phyloP scores from a whole-genome alignment of 2,329 filamentous ascomycete genomes.

The Neocucurbitaria cava region DNA sequence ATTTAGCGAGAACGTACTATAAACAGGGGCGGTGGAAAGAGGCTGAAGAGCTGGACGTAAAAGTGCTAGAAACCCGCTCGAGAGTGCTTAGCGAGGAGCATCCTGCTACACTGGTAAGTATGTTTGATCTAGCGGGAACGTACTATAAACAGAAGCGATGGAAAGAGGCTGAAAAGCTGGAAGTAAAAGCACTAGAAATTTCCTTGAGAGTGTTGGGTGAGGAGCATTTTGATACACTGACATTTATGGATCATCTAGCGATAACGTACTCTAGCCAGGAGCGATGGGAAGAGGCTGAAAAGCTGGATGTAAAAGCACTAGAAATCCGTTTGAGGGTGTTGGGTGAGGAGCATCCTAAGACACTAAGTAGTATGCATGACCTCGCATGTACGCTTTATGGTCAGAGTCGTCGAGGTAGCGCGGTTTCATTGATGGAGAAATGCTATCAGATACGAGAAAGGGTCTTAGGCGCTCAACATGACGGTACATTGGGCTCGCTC shows the following conservation, averaged over 20 bases:
- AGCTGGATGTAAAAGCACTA: not conserved
- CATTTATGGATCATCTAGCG: not conserved
- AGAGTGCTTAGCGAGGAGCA: conserved; percentile 3
- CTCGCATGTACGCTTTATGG: not conserved
- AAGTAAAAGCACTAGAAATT: not conserved
- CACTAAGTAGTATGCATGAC: not conserved
- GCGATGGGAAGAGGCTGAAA: not conserved
- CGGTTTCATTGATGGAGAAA: not conserved
- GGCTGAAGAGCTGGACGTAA: not conserved
- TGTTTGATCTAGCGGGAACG: conserved; percentile 1
- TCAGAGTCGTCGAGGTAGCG: not conserved
- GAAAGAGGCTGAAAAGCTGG: not conserved
- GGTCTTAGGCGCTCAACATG: not conserved
- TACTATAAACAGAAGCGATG: not conserved
- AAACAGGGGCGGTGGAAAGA: not conserved
- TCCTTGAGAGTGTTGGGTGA: not conserved
- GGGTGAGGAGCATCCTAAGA: not conserved
- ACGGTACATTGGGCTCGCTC: not conserved
- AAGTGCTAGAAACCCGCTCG: not conserved
- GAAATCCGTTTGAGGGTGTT: not conserved
- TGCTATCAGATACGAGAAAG: not conserved
- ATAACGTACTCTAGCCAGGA: not conserved
- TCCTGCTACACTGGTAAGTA: conserved; percentile 7
- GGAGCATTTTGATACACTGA: conserved; percentile 1
- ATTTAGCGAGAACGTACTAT: not conserved